Conservation (phyloP, 2,329 filamentous ascomycete genomes). For the Bipolaris oryzae region DNA sequence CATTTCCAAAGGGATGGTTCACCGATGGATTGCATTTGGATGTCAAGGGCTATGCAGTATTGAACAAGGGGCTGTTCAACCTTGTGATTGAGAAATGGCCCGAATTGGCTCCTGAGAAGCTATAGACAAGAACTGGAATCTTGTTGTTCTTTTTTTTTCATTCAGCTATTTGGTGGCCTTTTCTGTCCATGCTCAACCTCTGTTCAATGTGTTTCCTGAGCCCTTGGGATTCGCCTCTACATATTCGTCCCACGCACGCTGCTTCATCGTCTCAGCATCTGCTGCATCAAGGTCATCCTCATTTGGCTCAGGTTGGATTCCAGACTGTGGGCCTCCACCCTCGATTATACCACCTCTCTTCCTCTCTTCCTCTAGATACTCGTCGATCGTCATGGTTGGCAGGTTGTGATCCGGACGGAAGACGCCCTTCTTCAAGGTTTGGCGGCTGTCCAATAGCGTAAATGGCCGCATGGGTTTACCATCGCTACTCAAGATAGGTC, state of each 20-base stretch:
- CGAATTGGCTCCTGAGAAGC: constrained; percentile 32
- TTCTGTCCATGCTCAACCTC: constrained; percentile 57
- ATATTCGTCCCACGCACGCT: constrained; percentile 93
- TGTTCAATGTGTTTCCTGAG: constrained; percentile 81
- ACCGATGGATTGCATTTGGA: constrained; percentile 49
- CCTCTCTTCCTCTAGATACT: constrained; percentile 92
- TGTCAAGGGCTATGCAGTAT: constrained; percentile 37
- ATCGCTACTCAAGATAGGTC: constrained; percentile 75
- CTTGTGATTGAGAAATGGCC: constrained; percentile 39
- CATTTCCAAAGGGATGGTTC: constrained; percentile 46
- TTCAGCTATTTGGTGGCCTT: constrained; percentile 21
- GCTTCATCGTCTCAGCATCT: constrained; percentile 91
- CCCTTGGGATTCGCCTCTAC: constrained; percentile 87
- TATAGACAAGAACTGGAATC: constrained; percentile 5
- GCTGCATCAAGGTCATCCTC: constrained; percentile 90
- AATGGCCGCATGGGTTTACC: constrained; percentile 92
- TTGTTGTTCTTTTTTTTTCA: not conserved
- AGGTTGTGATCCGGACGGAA: constrained; percentile 91
- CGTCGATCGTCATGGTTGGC: constrained; percentile 97
- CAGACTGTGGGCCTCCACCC: constrained; percentile 80
- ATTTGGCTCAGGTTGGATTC: constrained; percentile 72
- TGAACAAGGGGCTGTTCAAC: constrained; percentile 31
- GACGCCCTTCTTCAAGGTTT: constrained; percentile 77
- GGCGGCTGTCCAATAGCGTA: constrained; percentile 78
- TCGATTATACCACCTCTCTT: constrained; percentile 86